Base-by-base conservation (phyloP, 129 eudicot genomes). In the Tagetes erecta region DNA sequence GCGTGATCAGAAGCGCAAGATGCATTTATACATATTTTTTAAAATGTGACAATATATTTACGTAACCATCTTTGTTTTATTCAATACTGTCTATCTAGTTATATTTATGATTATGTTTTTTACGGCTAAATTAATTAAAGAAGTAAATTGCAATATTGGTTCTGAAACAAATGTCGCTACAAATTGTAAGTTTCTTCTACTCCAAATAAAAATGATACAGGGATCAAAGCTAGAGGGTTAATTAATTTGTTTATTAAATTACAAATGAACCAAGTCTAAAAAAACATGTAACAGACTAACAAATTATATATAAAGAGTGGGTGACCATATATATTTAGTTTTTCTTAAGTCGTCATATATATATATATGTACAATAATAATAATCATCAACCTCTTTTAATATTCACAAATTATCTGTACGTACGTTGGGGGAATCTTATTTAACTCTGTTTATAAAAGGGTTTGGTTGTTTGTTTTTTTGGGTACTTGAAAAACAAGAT, bases 261-360 rank as follows among this genome's bases (percentile, higher is more conserved):
- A 56, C 63, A 57, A 57, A 71, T 41, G 71, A 74, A 65, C 82
- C 89, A 78, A 78, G 79, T 81, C 63, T 69, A 70, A 59, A 68
- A 77, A 20, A 38, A 59, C 58, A 20, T 46, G 27, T 5, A 77
- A 67, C 27, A 20, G 27, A 20, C 27, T 20, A 20, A 20, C 27
- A 20, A 20, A 20, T 20, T 20, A 20, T 27, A 77, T 37, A 49
- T 69, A 71, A 71, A 71, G 67, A 71, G 78, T 78, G 82, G 82
- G 78, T 64, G 72, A 63, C 78, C 73, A 71, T 78, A 36, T 72
- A 39, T 41, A 34, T n/a, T 55, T 34, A 69, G 57, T 38, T 59
- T 78, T 57, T 35, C 11, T 36, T 14, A 62, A 33, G 39, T 34
- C 36, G 70, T 67, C 53, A 56, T 65, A 66, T 13, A 53, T 27